Base-by-base conservation (phyloP, 441 rosid species). In the Pelargonium australe region DNA sequence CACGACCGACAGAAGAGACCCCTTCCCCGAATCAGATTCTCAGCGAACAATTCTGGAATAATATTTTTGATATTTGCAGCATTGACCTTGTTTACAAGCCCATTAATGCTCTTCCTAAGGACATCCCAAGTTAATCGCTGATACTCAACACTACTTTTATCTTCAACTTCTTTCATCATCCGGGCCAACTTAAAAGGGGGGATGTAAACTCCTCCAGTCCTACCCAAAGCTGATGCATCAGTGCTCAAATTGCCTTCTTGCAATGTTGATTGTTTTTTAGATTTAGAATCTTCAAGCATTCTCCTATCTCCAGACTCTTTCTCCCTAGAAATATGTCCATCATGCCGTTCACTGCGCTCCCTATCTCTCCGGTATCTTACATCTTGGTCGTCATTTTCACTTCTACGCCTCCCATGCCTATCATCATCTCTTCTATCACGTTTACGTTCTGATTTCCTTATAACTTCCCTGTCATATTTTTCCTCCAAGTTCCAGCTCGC, bases 51-150 rank as follows among this genome's bases (percentile, higher is more conserved):
- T 67, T 89, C 96, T 10, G 92, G 97, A 17, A 94, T 86, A 13
- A 94, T 94, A 70, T 91, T 91, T 81, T 89, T 91, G 10, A 94
- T 88, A 76, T 91, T 91, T 13, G 93, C 77, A 16, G 92, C 96
- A 68, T 89, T 94, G 7, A 89, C 96, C 79, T 89, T 91, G 72
- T 89, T 91, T 53, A 91, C 89, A 17, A 91, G 85, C 66, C 99
- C 97, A 62, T 91, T 94, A 40, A 94, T 91, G 78, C 97, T 89
- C 83, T 89, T 91, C 10, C 91, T 85, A 12, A 94, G 89, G 19
- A 97, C 99, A 79, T 94, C 97, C 97, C 97, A 91, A 1, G 95
- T 86, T 72, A 94, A 74, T n/a, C 95, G 82, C 75, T 91, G 99
- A 73, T 91, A 94, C 75, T 94, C 97, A 7, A 78, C 76, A 14